Evolutionary conservation across 768 basidiomycete genomes (phyloP).

Genomic region (Coprinopsis cinerea): DNA sequence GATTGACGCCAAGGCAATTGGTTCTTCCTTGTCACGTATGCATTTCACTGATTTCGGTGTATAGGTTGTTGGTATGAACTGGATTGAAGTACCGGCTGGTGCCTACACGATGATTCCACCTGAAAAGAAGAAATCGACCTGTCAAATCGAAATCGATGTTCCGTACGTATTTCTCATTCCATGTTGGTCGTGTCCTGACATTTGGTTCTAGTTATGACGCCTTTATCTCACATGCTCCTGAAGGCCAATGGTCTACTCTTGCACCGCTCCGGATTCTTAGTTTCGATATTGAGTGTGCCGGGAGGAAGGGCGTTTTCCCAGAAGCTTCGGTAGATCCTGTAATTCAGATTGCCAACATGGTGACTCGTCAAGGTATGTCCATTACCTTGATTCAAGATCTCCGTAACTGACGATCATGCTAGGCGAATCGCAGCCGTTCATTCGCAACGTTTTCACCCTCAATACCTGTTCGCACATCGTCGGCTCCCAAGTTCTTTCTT

Average conservation of each 20-base stretch:
- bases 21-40: background rate
- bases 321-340: constrained; percentile 88
- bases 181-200: background rate
- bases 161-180: constrained; percentile 38
- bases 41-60: constrained; percentile 6
- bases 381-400: background rate
- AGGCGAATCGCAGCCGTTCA: constrained; percentile 92
- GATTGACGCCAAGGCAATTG: constrained; percentile 86
- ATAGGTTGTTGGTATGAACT: constrained; percentile 95
- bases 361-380: constrained; percentile 85
- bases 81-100: constrained; percentile 89
- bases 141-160: constrained; percentile 83
- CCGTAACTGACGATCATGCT: background rate
- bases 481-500: constrained; percentile 92
- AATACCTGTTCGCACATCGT: constrained; percentile 94
- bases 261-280: constrained; percentile 92
- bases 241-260: constrained; percentile 86
- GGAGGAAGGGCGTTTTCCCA: constrained; percentile 95
- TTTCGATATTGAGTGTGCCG: constrained; percentile 99
- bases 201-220: constrained; percentile 57
- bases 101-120: constrained; percentile 63
- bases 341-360: constrained; percentile 99
- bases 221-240: constrained; percentile 87
- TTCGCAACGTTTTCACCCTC: constrained; percentile 94
- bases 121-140: constrained; percentile 62